phyloP scores from a whole-genome alignment of 768 basidiomycete species.

The Leccinum arenicola region DNA sequence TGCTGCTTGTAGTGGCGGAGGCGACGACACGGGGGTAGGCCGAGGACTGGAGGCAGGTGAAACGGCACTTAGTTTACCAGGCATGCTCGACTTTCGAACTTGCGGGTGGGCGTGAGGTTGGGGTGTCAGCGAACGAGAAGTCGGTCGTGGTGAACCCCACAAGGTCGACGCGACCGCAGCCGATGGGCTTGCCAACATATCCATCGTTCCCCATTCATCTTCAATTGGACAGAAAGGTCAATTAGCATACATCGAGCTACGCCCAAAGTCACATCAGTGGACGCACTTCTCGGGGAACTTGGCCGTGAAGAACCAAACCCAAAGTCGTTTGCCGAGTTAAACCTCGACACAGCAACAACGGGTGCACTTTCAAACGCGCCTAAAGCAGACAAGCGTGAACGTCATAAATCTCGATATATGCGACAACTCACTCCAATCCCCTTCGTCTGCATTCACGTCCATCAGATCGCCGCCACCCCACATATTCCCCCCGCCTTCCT shows the following conservation, averaged over 20 bases:
- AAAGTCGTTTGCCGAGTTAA: constrained; percentile 22
- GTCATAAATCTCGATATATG: neutral
- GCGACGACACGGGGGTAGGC: constrained; percentile 27
- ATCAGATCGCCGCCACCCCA: constrained; percentile 85
- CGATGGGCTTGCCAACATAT: constrained; percentile 1
- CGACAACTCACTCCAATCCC: constrained; percentile 82
- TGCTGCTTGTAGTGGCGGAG: constrained; percentile 3
- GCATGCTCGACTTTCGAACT: constrained; percentile 1
- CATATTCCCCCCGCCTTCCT: constrained; percentile 42
- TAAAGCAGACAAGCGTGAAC: constrained; percentile 19
- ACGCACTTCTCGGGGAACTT: constrained; percentile 13
- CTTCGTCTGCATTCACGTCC: constrained; percentile 89
- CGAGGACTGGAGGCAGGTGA: constrained; percentile 19
- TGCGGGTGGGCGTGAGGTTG: constrained; percentile 13
- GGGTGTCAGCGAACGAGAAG: constrained; percentile 21
- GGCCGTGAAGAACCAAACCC: constrained; percentile 23
- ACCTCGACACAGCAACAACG: constrained; percentile 26
- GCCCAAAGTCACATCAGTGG: neutral
- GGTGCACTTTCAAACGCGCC: constrained; percentile 74
- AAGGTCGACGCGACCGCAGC: constrained; percentile 3
- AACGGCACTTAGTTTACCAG: constrained; percentile 1
- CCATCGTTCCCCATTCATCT: constrained; percentile 25
- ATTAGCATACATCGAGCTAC: neutral
- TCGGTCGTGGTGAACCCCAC: constrained; percentile 20
- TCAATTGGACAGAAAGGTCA: constrained; percentile 1